phyloP scores from a whole-genome alignment of 2,329 filamentous ascomycete species.

The Hirsutella minnesotensis region DNA sequence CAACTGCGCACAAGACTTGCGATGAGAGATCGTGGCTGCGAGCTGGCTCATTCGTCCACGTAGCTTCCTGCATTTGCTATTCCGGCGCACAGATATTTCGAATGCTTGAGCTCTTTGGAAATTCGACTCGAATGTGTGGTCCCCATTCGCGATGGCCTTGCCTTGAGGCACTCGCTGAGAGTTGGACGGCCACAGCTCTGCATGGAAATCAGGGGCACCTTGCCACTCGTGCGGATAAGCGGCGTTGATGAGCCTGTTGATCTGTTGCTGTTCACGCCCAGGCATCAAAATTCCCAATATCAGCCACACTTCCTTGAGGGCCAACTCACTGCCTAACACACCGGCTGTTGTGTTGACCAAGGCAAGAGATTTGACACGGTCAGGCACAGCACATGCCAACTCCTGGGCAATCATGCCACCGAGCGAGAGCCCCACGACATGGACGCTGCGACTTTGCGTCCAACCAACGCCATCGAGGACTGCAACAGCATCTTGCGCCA shows the following conservation, averaged over 20 bases:
- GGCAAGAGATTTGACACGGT: conserved; percentile 41
- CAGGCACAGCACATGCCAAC: conserved; percentile 42
- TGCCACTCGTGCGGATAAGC: too few relatives aligned
- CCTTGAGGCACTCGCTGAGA: too few relatives aligned
- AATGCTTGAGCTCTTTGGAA: conserved; percentile 73
- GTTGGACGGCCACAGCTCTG: too few relatives aligned
- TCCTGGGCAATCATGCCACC: conserved; percentile 92
- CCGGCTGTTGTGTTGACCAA: conserved; percentile 50
- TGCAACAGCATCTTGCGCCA: conserved; percentile 70
- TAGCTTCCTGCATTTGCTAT: conserved; percentile 47
- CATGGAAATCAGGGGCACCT: too few relatives aligned
- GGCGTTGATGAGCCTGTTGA: too few relatives aligned
- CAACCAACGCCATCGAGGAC: conserved; percentile 59
- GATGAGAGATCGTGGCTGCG: conserved; percentile 67
- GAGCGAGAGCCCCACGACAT: conserved; percentile 71
- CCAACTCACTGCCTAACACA: conserved; percentile 50
- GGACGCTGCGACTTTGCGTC: conserved; percentile 38
- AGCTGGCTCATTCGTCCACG: conserved; percentile 66
- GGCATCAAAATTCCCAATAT: conserved; percentile 51
- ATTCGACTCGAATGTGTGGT: too few relatives aligned
- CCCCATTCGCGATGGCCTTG: too few relatives aligned
- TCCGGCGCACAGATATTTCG: conserved; percentile 60
- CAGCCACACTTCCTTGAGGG: conserved; percentile 51
- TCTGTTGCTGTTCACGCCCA: conserved; percentile 58
- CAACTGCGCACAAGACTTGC: conserved; percentile 59